Evolutionary conservation across 2,329 filamentous ascomycete species (phyloP), one percentile per base, ranked within the genome.

Genomic region (Pseudomassariella vexata): DNA sequence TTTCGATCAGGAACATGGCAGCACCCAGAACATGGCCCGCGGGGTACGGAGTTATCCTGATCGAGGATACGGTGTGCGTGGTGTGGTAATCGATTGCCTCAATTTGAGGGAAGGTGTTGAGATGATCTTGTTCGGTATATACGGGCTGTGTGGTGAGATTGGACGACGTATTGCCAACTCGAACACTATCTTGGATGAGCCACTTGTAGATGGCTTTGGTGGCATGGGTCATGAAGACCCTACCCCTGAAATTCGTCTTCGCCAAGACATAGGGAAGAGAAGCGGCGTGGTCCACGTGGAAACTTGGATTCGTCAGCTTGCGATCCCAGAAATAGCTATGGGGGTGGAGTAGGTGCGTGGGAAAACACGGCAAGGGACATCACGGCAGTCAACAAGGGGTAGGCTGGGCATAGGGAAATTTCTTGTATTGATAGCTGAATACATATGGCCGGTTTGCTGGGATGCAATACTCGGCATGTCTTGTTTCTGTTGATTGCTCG

Each of bases 181-280:
- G 82, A 26, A 98, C 86, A 45, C 88, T 94, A 61, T 98, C 92
- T 59, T 95, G 88, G 41, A 96, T 95, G 31, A 96, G 78, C 90
- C 92, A 96, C 64, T 96, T 96, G 74, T 98, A 98, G 56, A 98
- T 98, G 48, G 92, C 92, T 60, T 98, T 96, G 28, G 92, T 98
- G 2, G 92, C 88, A 66, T 98, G 92, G 31, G 92, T 98, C 90
- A 96, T 98, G 66, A 95, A 96, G 39, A 96, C 90, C 15, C 89
- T 80, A 29, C 92, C 92, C 44, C 85, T 83, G 68, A 98, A 98
- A 59, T 95, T 95, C 22, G 92, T 96, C 66, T 98, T 98, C 44
- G 90, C 85, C 44, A 98, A 75, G 38, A 98, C 92, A 57, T 96
- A 98, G 26, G 92, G 92, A 28, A 98, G 68, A n/a, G 90, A 95